Percentiles rank a stretch among this genome's conserved stretches.
phyloP scores from a whole-genome alignment of 148 eudicot species.

The Diospyros kaki region DNA sequence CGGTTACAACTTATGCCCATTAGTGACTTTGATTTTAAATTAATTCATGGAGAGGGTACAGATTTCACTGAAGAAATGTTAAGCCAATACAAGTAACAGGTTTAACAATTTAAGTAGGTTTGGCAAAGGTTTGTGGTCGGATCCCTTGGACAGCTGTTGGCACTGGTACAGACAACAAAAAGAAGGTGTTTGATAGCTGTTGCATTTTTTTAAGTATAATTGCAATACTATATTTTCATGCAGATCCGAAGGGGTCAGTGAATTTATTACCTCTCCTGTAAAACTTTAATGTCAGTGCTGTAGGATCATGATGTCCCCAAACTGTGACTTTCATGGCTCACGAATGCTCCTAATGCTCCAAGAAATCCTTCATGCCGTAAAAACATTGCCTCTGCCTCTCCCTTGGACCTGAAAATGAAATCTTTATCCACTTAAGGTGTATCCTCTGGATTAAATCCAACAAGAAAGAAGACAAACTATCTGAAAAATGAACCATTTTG shows the following conservation, averaged over 20 bases:
- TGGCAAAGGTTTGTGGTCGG: background rate
- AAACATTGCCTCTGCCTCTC: constrained; percentile 95
- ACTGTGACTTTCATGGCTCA: constrained; percentile 62
- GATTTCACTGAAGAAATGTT: background rate
- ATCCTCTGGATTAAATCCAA: background rate
- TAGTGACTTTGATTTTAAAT: too few species aligned
- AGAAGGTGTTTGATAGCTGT: background rate
- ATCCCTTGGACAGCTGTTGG: background rate
- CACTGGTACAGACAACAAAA: background rate
- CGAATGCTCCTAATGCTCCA: constrained; percentile 88
- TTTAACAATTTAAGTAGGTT: background rate
- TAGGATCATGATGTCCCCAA: background rate
- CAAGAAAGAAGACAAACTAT: too few species aligned
- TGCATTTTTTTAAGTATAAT: background rate
- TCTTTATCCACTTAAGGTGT: background rate
- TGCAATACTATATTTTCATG: background rate
- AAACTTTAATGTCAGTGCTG: too few species aligned
- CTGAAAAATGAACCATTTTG: background rate
- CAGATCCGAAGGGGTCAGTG: background rate
- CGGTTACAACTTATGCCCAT: too few species aligned
- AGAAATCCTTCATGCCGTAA: constrained; percentile 90
- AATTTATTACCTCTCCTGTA: too few species aligned
- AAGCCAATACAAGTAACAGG: background rate
- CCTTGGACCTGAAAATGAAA: constrained; percentile 73
- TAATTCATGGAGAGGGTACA: background rate